These are phyloP conservation scores for Pyrus communis DNA, from an alignment of 306 rosid species.

Conservation along the genomic window DNA sequence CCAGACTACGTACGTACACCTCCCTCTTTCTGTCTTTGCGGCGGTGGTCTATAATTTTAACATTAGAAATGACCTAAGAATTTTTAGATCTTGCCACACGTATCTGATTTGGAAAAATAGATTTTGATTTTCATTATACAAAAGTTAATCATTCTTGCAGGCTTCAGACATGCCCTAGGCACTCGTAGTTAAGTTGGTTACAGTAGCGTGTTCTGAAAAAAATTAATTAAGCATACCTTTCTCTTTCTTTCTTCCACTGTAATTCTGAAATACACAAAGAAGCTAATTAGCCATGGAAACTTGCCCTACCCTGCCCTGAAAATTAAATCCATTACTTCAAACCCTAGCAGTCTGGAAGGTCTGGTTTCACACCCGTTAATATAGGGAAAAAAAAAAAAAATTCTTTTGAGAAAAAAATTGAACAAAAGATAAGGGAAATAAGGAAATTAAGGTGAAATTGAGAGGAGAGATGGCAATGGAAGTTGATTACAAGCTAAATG, in stretches of 20 bases:
- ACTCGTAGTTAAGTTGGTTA: too few species aligned
- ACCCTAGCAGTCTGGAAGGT: background rate
- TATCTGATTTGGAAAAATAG: too few species aligned
- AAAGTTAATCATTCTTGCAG: too few species aligned
- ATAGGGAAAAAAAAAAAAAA: background rate
- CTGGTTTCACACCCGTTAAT: background rate
- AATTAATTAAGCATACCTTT: too few species aligned
- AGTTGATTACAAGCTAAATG: slow-evolving; percentile 9
- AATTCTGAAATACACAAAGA: background rate
- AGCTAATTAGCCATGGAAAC: background rate
- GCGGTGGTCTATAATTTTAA: background rate
- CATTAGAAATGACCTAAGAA: too few species aligned
- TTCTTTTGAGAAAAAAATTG: too few species aligned
- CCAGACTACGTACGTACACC: background rate
- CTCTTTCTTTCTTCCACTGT: background rate
- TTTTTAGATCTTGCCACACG: too few species aligned
- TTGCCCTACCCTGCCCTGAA: background rate
- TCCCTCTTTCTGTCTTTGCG: background rate
- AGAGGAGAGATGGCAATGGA: slow-evolving; percentile 8
- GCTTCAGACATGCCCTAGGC: too few species aligned
- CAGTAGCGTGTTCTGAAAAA: too few species aligned
- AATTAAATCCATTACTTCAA: background rate
- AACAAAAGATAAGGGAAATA: too few species aligned
- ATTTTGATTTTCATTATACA: too few species aligned
- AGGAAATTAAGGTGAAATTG: background rate